Percentiles rank a stretch among this genome's conserved stretches.
phyloP scores from a whole-genome alignment of 306 rosid species.

The Dicorynia guianensis region DNA sequence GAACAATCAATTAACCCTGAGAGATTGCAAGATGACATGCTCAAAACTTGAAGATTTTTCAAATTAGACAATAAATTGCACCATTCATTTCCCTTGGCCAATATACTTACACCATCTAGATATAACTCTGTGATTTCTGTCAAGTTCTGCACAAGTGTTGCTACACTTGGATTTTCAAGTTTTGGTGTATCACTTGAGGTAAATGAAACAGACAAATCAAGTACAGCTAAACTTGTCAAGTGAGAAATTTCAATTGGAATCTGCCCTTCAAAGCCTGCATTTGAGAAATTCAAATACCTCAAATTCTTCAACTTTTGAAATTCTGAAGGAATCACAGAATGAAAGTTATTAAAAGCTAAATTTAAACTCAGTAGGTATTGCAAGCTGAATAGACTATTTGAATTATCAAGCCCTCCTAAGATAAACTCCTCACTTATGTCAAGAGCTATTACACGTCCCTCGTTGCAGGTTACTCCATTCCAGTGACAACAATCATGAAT shows the following conservation, averaged over 20 bases:
- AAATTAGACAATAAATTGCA: neutral
- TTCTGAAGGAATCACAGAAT: neutral
- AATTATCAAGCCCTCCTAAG: neutral
- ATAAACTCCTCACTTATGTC: neutral
- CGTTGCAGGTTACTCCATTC: neutral
- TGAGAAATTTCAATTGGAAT: too few relatives aligned
- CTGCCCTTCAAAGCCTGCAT: too few relatives aligned
- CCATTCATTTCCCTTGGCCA: constrained; percentile 46
- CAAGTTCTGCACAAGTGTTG: too few relatives aligned
- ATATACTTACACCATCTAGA: neutral
- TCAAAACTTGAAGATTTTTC: constrained; percentile 11
- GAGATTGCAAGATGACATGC: neutral
- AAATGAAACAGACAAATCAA: too few relatives aligned
- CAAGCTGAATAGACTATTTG: neutral
- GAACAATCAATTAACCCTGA: constrained; percentile 21
- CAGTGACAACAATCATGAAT: constrained; percentile 37
- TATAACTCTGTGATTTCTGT: too few relatives aligned
- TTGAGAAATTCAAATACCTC: too few relatives aligned
- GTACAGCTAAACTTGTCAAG: too few relatives aligned
- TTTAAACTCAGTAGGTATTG: constrained; percentile 9
- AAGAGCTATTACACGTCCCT: too few relatives aligned
- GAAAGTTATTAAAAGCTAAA: neutral
- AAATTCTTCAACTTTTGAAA: too few relatives aligned
- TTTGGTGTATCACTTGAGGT: too few relatives aligned
- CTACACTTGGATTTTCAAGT: too few relatives aligned